These are phyloP conservation scores for Thielaviopsis populi DNA, from an alignment of 2,329 filamentous ascomycete genomes.

Conservation along the genomic window DNA sequence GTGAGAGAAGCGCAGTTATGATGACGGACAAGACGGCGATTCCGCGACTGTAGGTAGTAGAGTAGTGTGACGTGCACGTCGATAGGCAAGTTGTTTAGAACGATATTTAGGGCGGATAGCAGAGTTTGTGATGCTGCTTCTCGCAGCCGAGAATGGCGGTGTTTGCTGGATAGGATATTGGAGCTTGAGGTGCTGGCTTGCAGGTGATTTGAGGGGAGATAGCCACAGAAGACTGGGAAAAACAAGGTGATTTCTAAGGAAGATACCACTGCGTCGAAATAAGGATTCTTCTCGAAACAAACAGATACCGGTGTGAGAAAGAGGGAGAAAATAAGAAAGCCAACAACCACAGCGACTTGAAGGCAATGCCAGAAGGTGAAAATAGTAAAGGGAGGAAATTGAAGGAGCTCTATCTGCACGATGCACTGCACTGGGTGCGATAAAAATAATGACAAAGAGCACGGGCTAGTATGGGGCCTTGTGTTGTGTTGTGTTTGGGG, in stretches of 20 bases:
- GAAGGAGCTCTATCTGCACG: neutral
- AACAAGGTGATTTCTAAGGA: neutral
- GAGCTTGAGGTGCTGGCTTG: neutral
- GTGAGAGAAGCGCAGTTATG: neutral
- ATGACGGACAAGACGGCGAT: neutral
- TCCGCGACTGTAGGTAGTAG: neutral
- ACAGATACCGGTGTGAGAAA: neutral
- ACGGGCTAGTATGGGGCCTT: neutral
- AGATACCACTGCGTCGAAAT: neutral
- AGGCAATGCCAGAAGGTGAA: neutral
- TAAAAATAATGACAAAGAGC: constrained; percentile 1
- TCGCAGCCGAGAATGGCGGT: neutral
- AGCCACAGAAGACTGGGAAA: neutral
- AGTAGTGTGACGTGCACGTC: neutral
- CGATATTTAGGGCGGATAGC: neutral
- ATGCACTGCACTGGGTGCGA: neutral
- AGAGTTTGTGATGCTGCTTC: neutral
- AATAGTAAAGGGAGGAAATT: constrained; percentile 6
- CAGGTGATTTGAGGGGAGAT: neutral
- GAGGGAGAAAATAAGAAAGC: neutral
- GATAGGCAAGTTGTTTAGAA: neutral
- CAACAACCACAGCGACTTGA: neutral
- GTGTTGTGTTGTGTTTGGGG: neutral
- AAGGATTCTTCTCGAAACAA: neutral
- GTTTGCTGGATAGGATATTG: neutral